These are phyloP conservation scores for Pezicula rhizophila DNA, from an alignment of 2,329 filamentous ascomycete genomes.

Conservation along the genomic window DNA sequence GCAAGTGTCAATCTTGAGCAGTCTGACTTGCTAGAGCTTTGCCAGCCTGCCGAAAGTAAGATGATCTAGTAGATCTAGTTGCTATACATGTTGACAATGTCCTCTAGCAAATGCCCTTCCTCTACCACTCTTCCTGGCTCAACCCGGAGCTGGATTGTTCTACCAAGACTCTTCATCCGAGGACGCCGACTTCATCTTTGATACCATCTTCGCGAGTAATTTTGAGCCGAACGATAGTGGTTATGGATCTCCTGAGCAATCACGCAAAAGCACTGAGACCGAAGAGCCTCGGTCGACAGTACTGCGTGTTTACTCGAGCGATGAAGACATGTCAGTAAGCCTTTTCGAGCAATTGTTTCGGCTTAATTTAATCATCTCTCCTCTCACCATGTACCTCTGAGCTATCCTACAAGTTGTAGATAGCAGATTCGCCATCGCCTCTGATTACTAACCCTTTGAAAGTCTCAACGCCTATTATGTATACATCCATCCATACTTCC, in stretches of 20 bases:
- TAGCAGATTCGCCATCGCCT: no score
- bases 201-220: slow-evolving; percentile 13
- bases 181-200: slow-evolving; percentile 27
- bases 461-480: slow-evolving; percentile 45
- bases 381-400: no score
- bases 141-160: slow-evolving; percentile 42
- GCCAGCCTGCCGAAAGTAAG: not conserved
- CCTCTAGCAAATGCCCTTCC: not conserved
- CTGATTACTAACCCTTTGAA: no score
- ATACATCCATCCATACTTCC: slow-evolving; percentile 45
- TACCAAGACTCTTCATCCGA: slow-evolving; percentile 38
- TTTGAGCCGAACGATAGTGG: slow-evolving; percentile 14
- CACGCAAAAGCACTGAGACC: slow-evolving; percentile 8
- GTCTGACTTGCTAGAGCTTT: slow-evolving; percentile 1
- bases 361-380: no score
- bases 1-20: not conserved
- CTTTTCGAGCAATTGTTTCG: no score
- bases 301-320: slow-evolving; percentile 14
- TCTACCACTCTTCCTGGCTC: slow-evolving; percentile 10
- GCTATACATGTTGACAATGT: not conserved
- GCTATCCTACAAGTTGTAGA: no score
- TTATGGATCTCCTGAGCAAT: slow-evolving; percentile 11
- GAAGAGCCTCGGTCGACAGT: slow-evolving; percentile 9
- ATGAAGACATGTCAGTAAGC: slow-evolving; percentile 20
- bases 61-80: not conserved